phyloP scores from a whole-genome alignment of 148 eudicot species.

The Nepenthes gracilis region DNA sequence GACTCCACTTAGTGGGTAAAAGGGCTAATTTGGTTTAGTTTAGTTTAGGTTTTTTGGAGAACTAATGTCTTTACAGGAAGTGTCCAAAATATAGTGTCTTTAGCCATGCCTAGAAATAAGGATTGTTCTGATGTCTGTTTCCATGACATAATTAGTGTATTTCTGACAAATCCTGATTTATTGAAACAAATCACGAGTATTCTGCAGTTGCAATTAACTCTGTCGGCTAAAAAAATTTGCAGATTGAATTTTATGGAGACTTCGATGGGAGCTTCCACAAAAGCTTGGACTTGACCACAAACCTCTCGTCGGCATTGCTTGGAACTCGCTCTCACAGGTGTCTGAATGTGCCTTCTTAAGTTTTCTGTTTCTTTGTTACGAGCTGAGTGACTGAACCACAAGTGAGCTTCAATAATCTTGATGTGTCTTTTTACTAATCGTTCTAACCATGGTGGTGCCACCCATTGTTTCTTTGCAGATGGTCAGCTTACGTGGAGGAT shows the following conservation, averaged over 20 bases:
- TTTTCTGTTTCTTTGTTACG: neutral
- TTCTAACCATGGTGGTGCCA: neutral
- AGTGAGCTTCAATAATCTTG: neutral
- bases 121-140: no score
- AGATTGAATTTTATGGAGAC: conserved; percentile 90
- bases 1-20: no score
- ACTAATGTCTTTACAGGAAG: no score
- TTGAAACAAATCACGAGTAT: no score
- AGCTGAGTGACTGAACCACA: neutral
- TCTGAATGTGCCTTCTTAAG: neutral
- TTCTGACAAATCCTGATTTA: no score
- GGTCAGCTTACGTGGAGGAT: conserved; percentile 93
- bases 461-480: conserved; percentile 23
- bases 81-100: no score
- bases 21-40: no score
- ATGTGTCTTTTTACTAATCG: neutral
- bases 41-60: no score
- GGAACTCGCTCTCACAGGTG: conserved; percentile 87
- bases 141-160: no score
- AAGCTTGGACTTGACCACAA: conserved; percentile 59
- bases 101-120: no score
- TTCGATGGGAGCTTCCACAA: conserved; percentile 89
- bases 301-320: conserved; percentile 73
- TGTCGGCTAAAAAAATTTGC: neutral
- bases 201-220: no score